phyloP scores from a whole-genome alignment of 192 early-diverging fungal genomes.

The Backusella circina region DNA sequence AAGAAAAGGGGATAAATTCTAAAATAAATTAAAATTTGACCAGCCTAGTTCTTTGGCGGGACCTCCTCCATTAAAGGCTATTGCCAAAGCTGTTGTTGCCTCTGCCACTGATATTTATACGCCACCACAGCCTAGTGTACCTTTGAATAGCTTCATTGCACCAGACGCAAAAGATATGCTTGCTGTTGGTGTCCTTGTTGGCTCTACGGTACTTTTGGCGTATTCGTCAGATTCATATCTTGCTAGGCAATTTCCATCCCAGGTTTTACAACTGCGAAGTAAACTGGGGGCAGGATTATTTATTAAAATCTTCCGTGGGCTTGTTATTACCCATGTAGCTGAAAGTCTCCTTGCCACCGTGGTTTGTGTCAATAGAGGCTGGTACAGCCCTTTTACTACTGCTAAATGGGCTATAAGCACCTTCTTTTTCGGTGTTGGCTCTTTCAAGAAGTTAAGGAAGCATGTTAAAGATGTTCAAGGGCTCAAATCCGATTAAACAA shows the following conservation, averaged over 20 bases:
- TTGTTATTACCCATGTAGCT: conserved; percentile 17
- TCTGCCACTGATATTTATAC: conserved; percentile 22
- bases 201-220: not conserved
- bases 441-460: conserved; percentile 12
- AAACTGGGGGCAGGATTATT: not conserved
- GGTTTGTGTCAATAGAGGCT: conserved; percentile 23
- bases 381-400: conserved; percentile 23
- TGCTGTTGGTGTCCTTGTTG: not conserved
- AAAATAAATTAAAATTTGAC: not conserved
- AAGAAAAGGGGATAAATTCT: not conserved
- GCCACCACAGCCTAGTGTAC: not conserved
- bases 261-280: conserved; percentile 1
- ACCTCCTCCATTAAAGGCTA: conserved; percentile 35
- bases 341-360: conserved; percentile 19
- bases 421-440: conserved; percentile 23
- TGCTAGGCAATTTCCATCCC: not conserved
- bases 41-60: conserved; percentile 33
- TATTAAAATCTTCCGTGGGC: not conserved
- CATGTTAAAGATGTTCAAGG: conserved; percentile 18
- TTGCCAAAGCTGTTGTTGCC: conserved; percentile 24
- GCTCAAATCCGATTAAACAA: not conserved
- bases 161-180: not conserved
- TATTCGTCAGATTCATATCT: conserved; percentile 3
- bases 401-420: conserved; percentile 32
- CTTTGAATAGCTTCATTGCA: conserved; percentile 22